Evolutionary conservation across 2,329 filamentous ascomycete genomes (phyloP).

Genomic region (Didymosphaeria variabile): DNA sequence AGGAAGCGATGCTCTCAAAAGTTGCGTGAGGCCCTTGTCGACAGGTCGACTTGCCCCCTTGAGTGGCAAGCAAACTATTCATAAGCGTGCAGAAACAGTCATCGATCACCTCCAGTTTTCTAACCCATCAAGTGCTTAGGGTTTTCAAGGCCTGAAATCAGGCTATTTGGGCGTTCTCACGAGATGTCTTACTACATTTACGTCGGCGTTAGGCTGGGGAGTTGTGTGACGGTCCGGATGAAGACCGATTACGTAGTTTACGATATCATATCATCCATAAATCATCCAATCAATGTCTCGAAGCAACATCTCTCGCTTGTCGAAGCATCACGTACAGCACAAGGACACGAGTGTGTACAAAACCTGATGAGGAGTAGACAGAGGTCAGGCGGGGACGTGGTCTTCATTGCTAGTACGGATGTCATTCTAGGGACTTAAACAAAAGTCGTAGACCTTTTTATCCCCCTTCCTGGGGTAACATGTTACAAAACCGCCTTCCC

Average conservation of each 20-base stretch:
- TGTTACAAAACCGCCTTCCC: too few relatives aligned
- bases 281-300: neutral
- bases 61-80: neutral
- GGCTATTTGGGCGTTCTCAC: constrained; percentile 10
- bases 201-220: constrained; percentile 14
- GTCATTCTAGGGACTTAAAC: too few relatives aligned
- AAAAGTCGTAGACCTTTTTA: too few relatives aligned
- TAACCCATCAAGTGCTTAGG: constrained; percentile 7
- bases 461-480: too few relatives aligned
- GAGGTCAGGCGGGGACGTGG: too few relatives aligned
- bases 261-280: neutral
- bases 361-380: too few relatives aligned
- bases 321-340: too few relatives aligned
- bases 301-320: neutral
- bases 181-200: constrained; percentile 15
- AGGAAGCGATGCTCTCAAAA: neutral
- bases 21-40: neutral
- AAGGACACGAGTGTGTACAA: too few relatives aligned
- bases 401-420: too few relatives aligned
- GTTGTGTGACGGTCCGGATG: neutral
- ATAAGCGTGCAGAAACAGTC: neutral
- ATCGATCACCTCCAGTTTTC: constrained; percentile 5
- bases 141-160: neutral
- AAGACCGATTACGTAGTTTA: neutral
- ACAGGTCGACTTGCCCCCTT: neutral